These are phyloP conservation scores for Auricularia auricula-judae DNA, from an alignment of 768 basidiomycete genomes.

Conservation along the genomic window DNA sequence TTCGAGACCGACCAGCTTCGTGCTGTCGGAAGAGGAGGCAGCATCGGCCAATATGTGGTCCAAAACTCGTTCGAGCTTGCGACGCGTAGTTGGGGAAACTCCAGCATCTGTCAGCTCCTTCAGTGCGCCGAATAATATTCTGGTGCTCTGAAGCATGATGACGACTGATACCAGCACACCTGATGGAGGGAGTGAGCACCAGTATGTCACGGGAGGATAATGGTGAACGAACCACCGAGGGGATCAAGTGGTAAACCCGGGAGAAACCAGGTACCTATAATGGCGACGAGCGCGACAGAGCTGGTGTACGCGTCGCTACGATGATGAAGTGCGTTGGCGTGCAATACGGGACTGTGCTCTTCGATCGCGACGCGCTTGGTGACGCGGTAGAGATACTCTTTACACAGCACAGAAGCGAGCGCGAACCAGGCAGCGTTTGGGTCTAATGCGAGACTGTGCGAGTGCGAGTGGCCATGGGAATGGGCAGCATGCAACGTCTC, in stretches of 20 bases:
- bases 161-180: conserved; percentile 84
- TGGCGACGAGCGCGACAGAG: conserved; percentile 82
- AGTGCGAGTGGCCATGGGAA: conserved; percentile 33
- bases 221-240: conserved; percentile 58
- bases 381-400: conserved; percentile 88
- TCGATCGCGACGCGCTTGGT: conserved; percentile 86
- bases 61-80: conserved; percentile 43
- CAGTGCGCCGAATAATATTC: conserved; percentile 57
- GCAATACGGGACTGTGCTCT: conserved; percentile 81
- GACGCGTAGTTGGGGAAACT: conserved; percentile 44
- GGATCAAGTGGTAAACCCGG: conserved; percentile 87
- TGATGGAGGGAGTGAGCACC: conserved; percentile 15
- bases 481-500: conserved; percentile 23
- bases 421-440: conserved; percentile 98
- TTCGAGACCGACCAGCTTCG: conserved; percentile 32
- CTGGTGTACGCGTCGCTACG: conserved; percentile 96
- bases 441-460: conserved; percentile 48
- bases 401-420: conserved; percentile 60
- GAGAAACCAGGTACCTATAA: conserved; percentile 79
- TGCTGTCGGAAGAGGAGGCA: conserved; percentile 3
- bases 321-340: conserved; percentile 96
- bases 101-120: conserved; percentile 79
- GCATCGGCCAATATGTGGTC: conserved; percentile 37
- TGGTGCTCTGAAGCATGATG: conserved; percentile 70
- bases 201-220: conserved; percentile 4